These are phyloP conservation scores for Aciculoconidium aculeatum DNA, from an alignment of 805 yeast genomes.

Conservation along the genomic window DNA sequence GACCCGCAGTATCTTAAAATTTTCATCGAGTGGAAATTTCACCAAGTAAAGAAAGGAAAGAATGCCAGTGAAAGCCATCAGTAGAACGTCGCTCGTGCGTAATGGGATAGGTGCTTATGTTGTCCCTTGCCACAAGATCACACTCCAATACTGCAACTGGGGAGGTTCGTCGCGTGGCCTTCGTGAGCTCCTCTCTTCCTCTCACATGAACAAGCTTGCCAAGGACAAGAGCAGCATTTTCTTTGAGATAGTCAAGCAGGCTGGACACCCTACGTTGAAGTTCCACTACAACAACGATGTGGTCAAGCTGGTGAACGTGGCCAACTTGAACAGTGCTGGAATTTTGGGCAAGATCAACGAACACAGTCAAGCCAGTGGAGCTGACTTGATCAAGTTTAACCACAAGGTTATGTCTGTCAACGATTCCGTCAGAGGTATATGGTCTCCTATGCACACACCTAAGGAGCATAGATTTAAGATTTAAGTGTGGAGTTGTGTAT, in stretches of 20 bases:
- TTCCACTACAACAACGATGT: constrained; percentile 32
- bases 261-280: constrained; percentile 76
- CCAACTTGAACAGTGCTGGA: constrained; percentile 59
- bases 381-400: constrained; percentile 54
- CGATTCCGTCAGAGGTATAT: constrained; percentile 86
- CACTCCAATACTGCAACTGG: constrained; percentile 85
- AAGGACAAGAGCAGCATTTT: constrained; percentile 56
- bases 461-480: constrained; percentile 37
- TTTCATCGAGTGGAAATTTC: no score
- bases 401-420: constrained; percentile 74
- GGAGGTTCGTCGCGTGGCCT: constrained; percentile 92
- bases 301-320: constrained; percentile 56
- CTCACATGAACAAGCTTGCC: constrained; percentile 54
- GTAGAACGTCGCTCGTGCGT: constrained; percentile 54
- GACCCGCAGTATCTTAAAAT: no score
- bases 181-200: constrained; percentile 55
- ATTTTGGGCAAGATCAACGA: constrained; percentile 61
- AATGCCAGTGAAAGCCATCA: constrained; percentile 59
- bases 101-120: constrained; percentile 76
- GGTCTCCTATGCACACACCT: constrained; percentile 89
- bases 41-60: no score
- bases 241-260: constrained; percentile 60
- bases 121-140: constrained; percentile 67
- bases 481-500: no score
- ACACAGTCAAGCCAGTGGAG: constrained; percentile 67